Evolutionary conservation across 805 yeast genomes (phyloP), one percentile per base, ranked within the genome.

Genomic region (Lipomyces yamanashiensis): DNA sequence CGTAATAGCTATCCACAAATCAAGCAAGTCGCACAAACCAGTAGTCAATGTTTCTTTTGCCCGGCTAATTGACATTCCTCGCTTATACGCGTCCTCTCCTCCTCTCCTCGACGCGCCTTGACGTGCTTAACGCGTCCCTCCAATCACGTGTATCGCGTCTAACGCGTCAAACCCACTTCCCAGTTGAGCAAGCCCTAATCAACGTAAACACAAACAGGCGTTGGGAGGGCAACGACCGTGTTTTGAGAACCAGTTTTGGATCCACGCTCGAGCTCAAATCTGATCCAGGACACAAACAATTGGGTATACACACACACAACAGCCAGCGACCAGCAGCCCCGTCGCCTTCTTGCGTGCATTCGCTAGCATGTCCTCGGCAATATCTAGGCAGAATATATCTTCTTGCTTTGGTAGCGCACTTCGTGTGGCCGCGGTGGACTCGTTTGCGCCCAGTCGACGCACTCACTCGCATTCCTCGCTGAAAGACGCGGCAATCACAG

Each of bases 211-310:
- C 57, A 53, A 53, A 53, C 57, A 53, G 57, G 39, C 48, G 57
- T 53, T 53, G 57, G 57, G 57, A 53, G 57, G 57, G 57, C 57
- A 53, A 53, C 57, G 17, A 37, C 15, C 49, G 48, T 17, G n/a
- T 21, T 40, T n/a, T 40, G 21, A 21, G 34, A 39, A 28, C 57
- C 57, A 53, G 21, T 41, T 41, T 53, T 15, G 57, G 19, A 9
- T 9, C 21, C 15, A 10, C 40, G 34, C 41, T 40, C 57, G 47
- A n/a, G 39, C 57, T 21, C 47, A 19, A 13, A 12, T 40, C 40
- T 39, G 57, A 53, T 53, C 57, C 34, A 10, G 36, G 23, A 43
- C 28, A 43, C 47, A 53, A 41, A 53, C 43, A 39, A 23, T 28
- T 28, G 28, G 28, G 28, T 28, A 23, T 28, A 10, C 44, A n/a